Evolutionary conservation across 2,329 filamentous ascomycete genomes (phyloP), one percentile per base, ranked within the genome.

Genomic region (Nemania sp.): DNA sequence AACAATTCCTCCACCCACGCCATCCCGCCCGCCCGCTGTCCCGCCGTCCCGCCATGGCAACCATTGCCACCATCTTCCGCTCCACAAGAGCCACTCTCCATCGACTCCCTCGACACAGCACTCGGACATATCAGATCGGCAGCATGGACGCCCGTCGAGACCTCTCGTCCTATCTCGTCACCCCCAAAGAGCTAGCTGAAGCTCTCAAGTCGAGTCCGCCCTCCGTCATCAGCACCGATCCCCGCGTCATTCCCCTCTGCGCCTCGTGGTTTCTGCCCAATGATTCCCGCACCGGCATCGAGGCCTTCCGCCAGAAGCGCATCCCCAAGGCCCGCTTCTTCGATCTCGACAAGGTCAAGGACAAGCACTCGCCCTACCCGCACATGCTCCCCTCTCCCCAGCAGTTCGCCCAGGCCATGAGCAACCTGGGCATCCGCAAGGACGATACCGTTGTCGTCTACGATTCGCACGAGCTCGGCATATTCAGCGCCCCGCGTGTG

Each of bases 221-320:
- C 12, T 90, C 89, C 54, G 87, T 89, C 64, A 90, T 94, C 69
- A 92, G 90, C 62, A 90, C 91, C 45, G 87, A 91, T 12, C 90
- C 94, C 1, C 88, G 90, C 67, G 89, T 96, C 45, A 87, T 99
- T 55, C 91, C 95, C 2, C 83, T 99, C 43, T 97, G 93, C 77
- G 95, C 93, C 48, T 85, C 92, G 21, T 99, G 95, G 95, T 99
- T 97, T 73, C 85, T 99, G 65, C 95, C 95, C 65, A 98, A 97
- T 75, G 94, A 97, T 68, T 86, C 86, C 55, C 88, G 92, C 63
- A 90, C 86, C 51, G 95, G 95, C 55, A 86, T 90, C 68, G 83
- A 95, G 65, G 87, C 89, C 45, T 99, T 94, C 80, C 85, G 87
- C 67, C 85, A 91, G 73, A 86, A 88, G 73, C 91, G 92, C 70